Evolutionary conservation across 192 early-diverging fungal species (phyloP), one percentile per base, ranked within the genome.

Genomic region (Linnemannia exigua): DNA sequence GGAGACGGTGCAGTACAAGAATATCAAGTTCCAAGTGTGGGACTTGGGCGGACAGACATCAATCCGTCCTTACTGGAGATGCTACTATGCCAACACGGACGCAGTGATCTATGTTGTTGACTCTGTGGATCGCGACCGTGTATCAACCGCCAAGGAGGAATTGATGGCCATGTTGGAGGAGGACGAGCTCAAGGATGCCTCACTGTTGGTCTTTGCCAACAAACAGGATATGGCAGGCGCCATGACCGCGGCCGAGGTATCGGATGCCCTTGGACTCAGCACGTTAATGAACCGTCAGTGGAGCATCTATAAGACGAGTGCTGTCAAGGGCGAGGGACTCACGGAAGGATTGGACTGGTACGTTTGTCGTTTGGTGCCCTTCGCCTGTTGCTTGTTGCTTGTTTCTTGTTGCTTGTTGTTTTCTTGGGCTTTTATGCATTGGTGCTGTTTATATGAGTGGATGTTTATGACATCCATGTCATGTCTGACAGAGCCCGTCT

Each of bases 11-110:
- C 91, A 93, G 46, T 98, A 97, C 90, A 99, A 98, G 77, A 99
- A 99, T 90, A 95, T 99, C 87, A 98, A 98, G 88, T 99, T 99
- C 91, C 97, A 98, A 90, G 98, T 98, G 61, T 97, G 98, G 98
- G 97, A 99, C 90, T 87, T 98, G 58, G 97, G 97, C 54, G 97
- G 97, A 41, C 98, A 98, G 79, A 96, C 95, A 9, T 94, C 91
- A 25, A 96, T 97, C 78, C 92, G 91, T 66, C 98, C 98, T 7
- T 99, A 98, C 88, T 99, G 98, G 98, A 92, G 98, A 87, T 98
- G 97, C 92, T 99, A 99, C 91, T 99, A 99, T 87, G 95, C 96
- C 79, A 98, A 99, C 90, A 99, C 98, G n/a, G 97, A 99, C 87
- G 97, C 98, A 20, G 95, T 99, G 44, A 98, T 99, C 76, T 99